Evolutionary conservation across 2,329 filamentous ascomycete species (phyloP), one percentile per base, ranked within the genome.

Genomic region (Trichophyton rubrum): DNA sequence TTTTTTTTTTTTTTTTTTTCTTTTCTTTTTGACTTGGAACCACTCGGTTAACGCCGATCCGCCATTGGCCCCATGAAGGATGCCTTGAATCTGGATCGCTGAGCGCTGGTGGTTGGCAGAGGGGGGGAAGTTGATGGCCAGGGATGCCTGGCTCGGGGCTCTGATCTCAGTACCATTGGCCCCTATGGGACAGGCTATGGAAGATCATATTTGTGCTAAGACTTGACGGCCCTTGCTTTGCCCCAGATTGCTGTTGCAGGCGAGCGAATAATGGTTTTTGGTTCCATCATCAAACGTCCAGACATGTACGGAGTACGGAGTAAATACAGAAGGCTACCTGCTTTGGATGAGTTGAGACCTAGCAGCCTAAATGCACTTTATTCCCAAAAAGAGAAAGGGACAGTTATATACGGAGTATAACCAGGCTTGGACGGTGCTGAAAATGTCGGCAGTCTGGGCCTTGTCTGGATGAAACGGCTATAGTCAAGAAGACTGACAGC

Each of bases 161-260:
- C 35, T 57, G 20, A 43, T 57, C 55, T 57, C 40, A 41, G 55
- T 43, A 57, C 55, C 30, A 57, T 57, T 43, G 55, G 40, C 35
- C 27, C 55, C 55, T 38, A 56, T 43, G 30, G 13, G 35, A 57
- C 20, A 57, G 55, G 55, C 55, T 57, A 57, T 41, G 55, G 55
- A 20, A 57, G 55, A 57, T 57, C 55, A 57, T 43, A 57, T 5
- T 15, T 24, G 27, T 55, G 51, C 51, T 55, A 55, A 55, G 51
- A 55, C 24, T 38, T 55, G 51, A 55, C 27, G 24, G 51, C 51
- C 51, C 51, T 55, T 55, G 51, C 51, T 55, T 55, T 55, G 51
- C 51, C 51, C 51, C 51, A 55, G 51, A 55, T 55, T 55, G 51
- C 7, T 27, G 51, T 55, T 55, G 15, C 27, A 17, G 13, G 51